These are phyloP conservation scores for Ustilago nuda DNA, from an alignment of 1,284 basidiomycete species.

Conservation along the genomic window DNA sequence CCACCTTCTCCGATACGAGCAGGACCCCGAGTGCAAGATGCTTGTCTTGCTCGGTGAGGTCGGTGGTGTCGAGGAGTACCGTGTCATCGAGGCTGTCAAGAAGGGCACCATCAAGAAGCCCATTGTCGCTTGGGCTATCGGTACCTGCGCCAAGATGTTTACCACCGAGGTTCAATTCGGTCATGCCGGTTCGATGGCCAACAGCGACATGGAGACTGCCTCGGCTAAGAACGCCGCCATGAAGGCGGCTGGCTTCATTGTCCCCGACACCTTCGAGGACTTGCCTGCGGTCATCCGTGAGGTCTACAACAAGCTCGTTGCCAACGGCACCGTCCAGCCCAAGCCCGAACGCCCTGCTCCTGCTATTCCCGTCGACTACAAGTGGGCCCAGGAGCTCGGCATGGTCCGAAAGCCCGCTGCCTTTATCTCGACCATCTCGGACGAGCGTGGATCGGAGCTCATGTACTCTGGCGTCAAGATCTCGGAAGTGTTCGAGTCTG, in stretches of 20 bases:
- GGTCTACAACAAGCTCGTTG: slow-evolving; percentile 86
- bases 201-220: slow-evolving; percentile 96
- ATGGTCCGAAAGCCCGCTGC: slow-evolving; percentile 98
- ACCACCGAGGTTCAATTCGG: slow-evolving; percentile 99
- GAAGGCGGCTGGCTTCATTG: slow-evolving; percentile 93
- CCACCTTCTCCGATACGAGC: slow-evolving; percentile 96
- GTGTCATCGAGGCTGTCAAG: slow-evolving; percentile 98
- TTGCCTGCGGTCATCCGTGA: slow-evolving; percentile 85
- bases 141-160: slow-evolving; percentile 99
- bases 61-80: slow-evolving; percentile 98
- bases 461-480: slow-evolving; percentile 99
- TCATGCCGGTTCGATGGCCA: slow-evolving; percentile 97
- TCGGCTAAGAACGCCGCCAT: slow-evolving; percentile 97
- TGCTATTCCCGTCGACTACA: slow-evolving; percentile 99
- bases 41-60: slow-evolving; percentile 98
- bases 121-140: slow-evolving; percentile 99
- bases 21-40: slow-evolving; percentile 97
- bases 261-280: slow-evolving; percentile 97
- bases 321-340: slow-evolving; percentile 78
- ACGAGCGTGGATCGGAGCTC: slow-evolving; percentile 98
- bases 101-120: slow-evolving; percentile 94
- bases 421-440: slow-evolving; percentile 99
- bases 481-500: slow-evolving; percentile 81
- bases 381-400: slow-evolving; percentile 97
- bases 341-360: slow-evolving; percentile 88